A percentile compares a stretch with the other conserved stretches of the same genome.
Conservation (phyloP, 164 flowering plant species). For the Liquidambar formosana region DNA sequence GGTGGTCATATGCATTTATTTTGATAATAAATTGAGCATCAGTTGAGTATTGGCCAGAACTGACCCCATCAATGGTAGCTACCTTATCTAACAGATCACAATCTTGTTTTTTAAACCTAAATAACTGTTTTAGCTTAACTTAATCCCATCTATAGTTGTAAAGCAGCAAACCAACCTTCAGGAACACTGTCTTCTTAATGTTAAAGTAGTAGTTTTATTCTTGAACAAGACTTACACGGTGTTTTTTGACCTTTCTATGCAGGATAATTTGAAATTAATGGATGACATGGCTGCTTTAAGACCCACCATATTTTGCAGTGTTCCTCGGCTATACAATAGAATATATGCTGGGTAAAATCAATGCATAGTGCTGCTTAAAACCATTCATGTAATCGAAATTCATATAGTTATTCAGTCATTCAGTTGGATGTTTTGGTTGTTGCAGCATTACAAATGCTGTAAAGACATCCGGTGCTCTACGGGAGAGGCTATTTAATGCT, state of each 20-base stretch:
- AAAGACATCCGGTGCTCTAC: conserved; percentile 75
- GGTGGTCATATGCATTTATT: no score
- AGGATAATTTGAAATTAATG: conserved; percentile 95
- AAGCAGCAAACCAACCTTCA: no score
- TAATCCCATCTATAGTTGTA: no score
- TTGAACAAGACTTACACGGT: not conserved
- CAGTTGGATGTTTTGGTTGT: conserved; percentile 1
- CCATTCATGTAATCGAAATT: not conserved
- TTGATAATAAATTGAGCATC: no score
- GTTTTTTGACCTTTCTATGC: conserved; percentile 19
- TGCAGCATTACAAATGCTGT: conserved; percentile 87
- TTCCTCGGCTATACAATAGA: conserved; percentile 92
- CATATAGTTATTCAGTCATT: not conserved
- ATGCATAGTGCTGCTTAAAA: not conserved
- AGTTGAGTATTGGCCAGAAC: not conserved
- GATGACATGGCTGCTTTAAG: conserved; percentile 89
- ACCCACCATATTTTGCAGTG: conserved; percentile 93
- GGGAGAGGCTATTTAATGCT: conserved; percentile 81
- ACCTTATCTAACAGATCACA: no score
- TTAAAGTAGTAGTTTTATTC: no score
- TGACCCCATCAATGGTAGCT: not conserved
- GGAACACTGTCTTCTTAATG: no score
- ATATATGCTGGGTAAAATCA: conserved; percentile 43
- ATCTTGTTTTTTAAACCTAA: no score
- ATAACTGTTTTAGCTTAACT: no score